Base-by-base conservation (phyloP, 805 yeast genomes). In the Barnettozyma populi region DNA sequence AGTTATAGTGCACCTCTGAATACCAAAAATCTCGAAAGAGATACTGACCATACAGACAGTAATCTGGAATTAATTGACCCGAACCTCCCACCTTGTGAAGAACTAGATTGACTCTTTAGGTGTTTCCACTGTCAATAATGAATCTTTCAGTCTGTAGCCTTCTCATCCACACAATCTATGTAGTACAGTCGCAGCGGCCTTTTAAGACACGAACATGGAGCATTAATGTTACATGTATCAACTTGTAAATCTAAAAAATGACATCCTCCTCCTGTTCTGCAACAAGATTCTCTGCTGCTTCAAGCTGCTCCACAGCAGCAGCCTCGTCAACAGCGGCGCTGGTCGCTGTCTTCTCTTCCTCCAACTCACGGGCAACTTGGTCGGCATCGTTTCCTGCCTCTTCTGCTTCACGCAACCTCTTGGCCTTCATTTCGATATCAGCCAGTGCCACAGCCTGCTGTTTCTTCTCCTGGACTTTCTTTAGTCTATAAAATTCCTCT, bases 401-500 rank as follows among this genome's bases (percentile, higher is more conserved):
- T 49, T 58, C 62, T 10, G 63, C 64, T 25, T 52, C 57, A 36
- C 60, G 65, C 7, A 50, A 11, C 50, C 60, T 61, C 48, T 65
- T 57, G 9, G 54, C 63, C 50, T 57, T 57, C 52, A 63, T 61
- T 47, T 55, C 64, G 35, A 55, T 67, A 44, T 60, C 65, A 14
- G 65, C 57, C 29, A 53, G 51, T 21, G 55, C 53, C 43, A 59
- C 63, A 18, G 64, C 66, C 41, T 55, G 54, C 37, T 55, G 59
- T 53, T 49, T 57, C 60, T 47, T 56, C 61, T 52, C 64, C 60
- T 51, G 57, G 45, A 92, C 97, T 69, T 92, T 92, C 75, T 94
- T 94, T 72, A 92, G 79, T 61, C 99, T 78, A 72, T 90, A 94
- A 65, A 92, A 92, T 70, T 92, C 99, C 71, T 92, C 99, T 78